phyloP scores from a whole-genome alignment of 2,329 filamentous ascomycete genomes.

The Cladosporium oxysporum region DNA sequence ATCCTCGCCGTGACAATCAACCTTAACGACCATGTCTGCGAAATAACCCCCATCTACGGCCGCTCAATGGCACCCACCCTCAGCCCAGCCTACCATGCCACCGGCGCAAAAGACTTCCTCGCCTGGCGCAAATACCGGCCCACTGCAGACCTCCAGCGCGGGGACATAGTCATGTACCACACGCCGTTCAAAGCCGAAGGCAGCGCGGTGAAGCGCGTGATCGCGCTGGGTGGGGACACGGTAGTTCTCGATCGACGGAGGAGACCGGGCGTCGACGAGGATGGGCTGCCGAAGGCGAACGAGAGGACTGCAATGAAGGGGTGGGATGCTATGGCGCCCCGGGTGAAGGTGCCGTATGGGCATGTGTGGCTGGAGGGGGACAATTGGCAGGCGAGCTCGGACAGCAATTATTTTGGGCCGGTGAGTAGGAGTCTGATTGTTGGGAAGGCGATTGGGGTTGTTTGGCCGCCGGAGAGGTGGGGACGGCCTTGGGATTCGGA shows the following conservation, averaged over 20 bases:
- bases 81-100: slow-evolving; percentile 43
- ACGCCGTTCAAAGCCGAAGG: slow-evolving; percentile 67
- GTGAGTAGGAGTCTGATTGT: slow-evolving; percentile 66
- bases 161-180: slow-evolving; percentile 49
- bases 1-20: background rate
- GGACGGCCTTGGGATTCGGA: slow-evolving; percentile 52
- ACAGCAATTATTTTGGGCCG: slow-evolving; percentile 90
- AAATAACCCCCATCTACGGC: slow-evolving; percentile 42
- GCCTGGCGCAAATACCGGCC: slow-evolving; percentile 38
- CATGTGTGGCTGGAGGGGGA: slow-evolving; percentile 98
- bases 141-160: slow-evolving; percentile 38
- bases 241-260: slow-evolving; percentile 59
- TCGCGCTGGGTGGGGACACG: slow-evolving; percentile 77
- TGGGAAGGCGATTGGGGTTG: slow-evolving; percentile 70
- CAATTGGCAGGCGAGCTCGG: slow-evolving; percentile 68
- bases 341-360: slow-evolving; percentile 67
- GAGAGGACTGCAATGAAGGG: slow-evolving; percentile 36
- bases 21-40: slow-evolving; percentile 45
- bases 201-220: slow-evolving; percentile 76
- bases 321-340: slow-evolving; percentile 35
- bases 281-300: slow-evolving; percentile 34
- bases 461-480: slow-evolving; percentile 60
- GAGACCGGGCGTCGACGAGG: slow-evolving; percentile 25
- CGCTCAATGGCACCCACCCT: slow-evolving; percentile 50
- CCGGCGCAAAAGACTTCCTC: slow-evolving; percentile 42